Base-by-base conservation (phyloP, 2,329 filamentous ascomycete species). In the Emmonsiellopsis sp. region DNA sequence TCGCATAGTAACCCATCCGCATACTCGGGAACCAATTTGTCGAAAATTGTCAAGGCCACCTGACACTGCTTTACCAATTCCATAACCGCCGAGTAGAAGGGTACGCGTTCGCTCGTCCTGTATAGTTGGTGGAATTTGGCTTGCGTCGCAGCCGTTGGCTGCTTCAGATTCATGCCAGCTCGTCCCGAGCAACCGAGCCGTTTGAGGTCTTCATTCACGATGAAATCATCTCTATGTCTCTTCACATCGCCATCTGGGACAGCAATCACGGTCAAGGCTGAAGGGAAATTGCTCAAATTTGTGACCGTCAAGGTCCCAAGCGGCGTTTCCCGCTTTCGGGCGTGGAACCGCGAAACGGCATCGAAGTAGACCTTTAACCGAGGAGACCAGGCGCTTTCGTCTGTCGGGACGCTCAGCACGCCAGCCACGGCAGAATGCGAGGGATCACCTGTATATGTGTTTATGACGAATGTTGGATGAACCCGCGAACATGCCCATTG, bases 401-500 rank as follows among this genome's bases (percentile, higher is more conserved):
- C 86, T 10, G 81, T 83, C 0, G 92, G 91, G 5, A 96, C 85
- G 49, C 84, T 85, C 45, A 97, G 74, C 8, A 97, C 85, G 3
- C 86, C 85, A 4, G 89, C 90, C 7, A 86, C 72, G n/a, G 95
- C 83, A 0, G 78, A 81, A 67, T 95, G 87, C 35, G 83, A 83
- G 35, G 82, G 78, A 62, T 96, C 90, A 52, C 92, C 93, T 0
- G 92, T 97, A 65, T 93, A 96, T 2, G 91, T 95, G 42, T 87
- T 87, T 59, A 97, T 94, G 49, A 95, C 82, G 58, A 95, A 87
- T 13, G 92, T 96, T 0, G 92, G 92, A 57, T 94, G 89, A 54
- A 84, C 80, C 51, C 93, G 83, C 10, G 92, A 96, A 70, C 91
- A 96, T 5, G 89, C 89, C 93, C 93, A 98, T 76, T 98, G 93